These are phyloP conservation scores for Cicer chorassanicum DNA, from an alignment of 306 rosid species.

Conservation along the genomic window DNA sequence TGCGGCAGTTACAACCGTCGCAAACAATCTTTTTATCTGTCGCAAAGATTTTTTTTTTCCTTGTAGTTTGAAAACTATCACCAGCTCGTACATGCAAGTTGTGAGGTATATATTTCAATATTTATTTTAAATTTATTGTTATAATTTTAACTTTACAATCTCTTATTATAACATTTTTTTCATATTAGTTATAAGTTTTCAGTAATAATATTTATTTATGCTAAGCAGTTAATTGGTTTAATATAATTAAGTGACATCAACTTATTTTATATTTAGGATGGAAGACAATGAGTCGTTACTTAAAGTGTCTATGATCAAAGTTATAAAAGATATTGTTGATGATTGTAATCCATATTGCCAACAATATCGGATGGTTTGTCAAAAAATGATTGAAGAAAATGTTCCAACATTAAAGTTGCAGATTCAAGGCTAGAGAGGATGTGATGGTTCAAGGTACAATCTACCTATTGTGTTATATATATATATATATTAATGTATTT, in stretches of 20 bases:
- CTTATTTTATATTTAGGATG: neutral
- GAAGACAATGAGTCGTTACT: neutral
- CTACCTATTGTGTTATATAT: neutral
- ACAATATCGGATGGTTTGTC: neutral
- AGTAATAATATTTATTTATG: too few relatives aligned
- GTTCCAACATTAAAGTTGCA: neutral
- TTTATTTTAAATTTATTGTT: too few relatives aligned
- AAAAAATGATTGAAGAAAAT: neutral
- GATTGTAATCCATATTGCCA: neutral
- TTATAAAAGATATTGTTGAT: neutral
- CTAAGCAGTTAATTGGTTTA: too few relatives aligned
- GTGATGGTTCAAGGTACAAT: neutral
- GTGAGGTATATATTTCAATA: neutral
- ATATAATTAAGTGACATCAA: too few relatives aligned
- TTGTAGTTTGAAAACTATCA: neutral
- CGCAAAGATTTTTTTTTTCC: too few relatives aligned
- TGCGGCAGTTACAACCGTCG: too few relatives aligned
- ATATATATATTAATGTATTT: too few relatives aligned
- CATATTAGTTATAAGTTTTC: neutral
- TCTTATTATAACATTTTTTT: neutral
- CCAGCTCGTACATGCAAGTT: neutral
- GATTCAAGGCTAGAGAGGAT: neutral
- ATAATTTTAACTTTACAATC: neutral
- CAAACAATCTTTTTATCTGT: too few relatives aligned
- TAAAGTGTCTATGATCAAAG: neutral